Conservation (phyloP, 2,329 filamentous ascomycete genomes). For the Exophiala xenobiotica region DNA sequence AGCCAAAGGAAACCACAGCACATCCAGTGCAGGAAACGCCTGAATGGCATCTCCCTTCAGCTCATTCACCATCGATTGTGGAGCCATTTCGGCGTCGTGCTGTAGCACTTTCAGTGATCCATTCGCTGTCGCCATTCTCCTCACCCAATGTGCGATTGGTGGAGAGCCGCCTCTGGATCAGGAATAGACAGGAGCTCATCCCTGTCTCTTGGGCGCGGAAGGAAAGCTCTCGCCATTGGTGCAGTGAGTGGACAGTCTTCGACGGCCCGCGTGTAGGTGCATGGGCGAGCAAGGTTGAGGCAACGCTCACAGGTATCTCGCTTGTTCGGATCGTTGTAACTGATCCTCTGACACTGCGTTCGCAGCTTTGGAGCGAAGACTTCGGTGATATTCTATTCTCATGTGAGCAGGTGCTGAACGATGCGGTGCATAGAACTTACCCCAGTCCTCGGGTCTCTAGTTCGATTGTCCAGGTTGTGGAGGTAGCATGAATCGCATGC, state of each 20-base stretch:
- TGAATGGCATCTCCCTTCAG: too few species aligned
- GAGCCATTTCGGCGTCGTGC: too few species aligned
- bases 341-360: background rate
- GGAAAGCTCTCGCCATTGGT: background rate
- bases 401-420: background rate
- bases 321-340: background rate
- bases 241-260: background rate
- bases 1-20: too few species aligned
- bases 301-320: background rate
- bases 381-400: background rate
- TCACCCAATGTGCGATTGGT: background rate
- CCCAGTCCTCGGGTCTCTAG: background rate
- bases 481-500: constrained; percentile 2
- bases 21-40: too few species aligned
- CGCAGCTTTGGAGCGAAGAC: background rate
- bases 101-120: too few species aligned
- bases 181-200: background rate
- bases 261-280: background rate
- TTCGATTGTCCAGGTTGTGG: background rate
- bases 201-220: background rate
- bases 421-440: background rate
- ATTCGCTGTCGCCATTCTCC: too few species aligned
- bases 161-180: background rate
- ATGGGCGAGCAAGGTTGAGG: background rate
- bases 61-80: too few species aligned